Base-by-base conservation (phyloP, 2,329 filamentous ascomycete genomes). In the Tolypocladium guangdongense region DNA sequence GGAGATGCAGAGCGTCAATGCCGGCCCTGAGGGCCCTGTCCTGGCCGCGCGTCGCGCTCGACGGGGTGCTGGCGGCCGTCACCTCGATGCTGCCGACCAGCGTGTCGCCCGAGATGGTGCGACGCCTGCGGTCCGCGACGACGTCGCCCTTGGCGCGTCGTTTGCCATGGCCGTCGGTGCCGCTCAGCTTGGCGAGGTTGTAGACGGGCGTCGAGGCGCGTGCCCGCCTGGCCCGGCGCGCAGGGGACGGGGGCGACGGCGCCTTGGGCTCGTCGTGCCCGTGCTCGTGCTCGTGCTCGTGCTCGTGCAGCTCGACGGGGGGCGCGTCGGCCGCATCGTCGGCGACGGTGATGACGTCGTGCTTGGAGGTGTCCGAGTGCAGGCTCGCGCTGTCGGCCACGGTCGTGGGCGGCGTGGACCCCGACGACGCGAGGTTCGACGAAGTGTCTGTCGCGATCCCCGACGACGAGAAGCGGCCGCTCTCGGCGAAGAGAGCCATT, bases 371-470 rank as follows among this genome's bases (percentile, higher is more conserved):
- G 51, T 71, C 68, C 41, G 78, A 79, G 52, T 74, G 73, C 54
- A 83, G 71, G 68, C 82, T 86, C 55, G 74, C 75, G 60, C 73
- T 76, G 65, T 87, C 84, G 63, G 78, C 80, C 59, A 84, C 72
- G 59, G 81, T 87, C 49, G 84, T 87, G 27, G 83, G 82, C 48
- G 84, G 84, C 54, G 84, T 87, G 22, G 81, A 84, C 61, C 73
- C 77, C 30, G 75, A 71, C 50, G 78, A 81, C 72, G 78, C 77
- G 73, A 77, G 71, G 60, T 78, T 68, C 63, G 72, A 76, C 50
- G 74, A 75, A 46, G 67, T 68, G 55, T 76, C 74, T 52, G 66
- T 65, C 52, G 66, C 62, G 43, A 57, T 51, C 36, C 43, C 43
- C 8, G 43, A 18, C 24, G 54, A 58, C 36, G 58, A 62, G 55